phyloP scores from a whole-genome alignment of 75 land plant species.

The Isoetes taiwanensis region DNA sequence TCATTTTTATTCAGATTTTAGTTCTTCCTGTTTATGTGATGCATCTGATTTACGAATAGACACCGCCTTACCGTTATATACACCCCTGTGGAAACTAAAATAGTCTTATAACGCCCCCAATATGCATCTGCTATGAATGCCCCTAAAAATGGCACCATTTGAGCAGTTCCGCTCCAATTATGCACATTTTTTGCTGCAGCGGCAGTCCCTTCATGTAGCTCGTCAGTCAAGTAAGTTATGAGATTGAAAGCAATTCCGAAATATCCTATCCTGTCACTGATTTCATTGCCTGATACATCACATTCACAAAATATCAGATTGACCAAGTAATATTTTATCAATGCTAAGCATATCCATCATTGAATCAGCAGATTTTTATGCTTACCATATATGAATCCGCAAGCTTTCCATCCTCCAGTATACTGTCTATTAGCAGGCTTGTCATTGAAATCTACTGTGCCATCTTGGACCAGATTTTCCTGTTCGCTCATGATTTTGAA shows the following conservation, averaged over 20 bases:
- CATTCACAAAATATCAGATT: no score
- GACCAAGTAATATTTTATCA: no score
- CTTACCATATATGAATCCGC: slow-evolving; percentile 10
- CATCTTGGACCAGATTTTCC: no score
- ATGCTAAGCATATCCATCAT: no score
- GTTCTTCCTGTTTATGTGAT: no score
- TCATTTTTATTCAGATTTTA: no score
- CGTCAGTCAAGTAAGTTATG: neutral
- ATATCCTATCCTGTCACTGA: neutral
- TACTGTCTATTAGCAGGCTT: slow-evolving; percentile 45
- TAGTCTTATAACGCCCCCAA: slow-evolving; percentile 43
- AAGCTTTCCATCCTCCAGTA: slow-evolving; percentile 34
- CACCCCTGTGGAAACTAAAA: slow-evolving; percentile 27
- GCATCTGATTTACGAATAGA: neutral
- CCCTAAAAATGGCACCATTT: slow-evolving; percentile 1
- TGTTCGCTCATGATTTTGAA: no score
- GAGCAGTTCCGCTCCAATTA: neutral
- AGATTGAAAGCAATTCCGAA: neutral
- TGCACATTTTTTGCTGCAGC: neutral
- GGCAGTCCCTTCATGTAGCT: neutral
- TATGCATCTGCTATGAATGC: neutral
- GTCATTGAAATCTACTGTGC: slow-evolving; percentile 48
- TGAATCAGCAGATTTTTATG: neutral
- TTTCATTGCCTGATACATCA: no score
- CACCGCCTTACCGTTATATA: slow-evolving; percentile 27